Conservation (phyloP, 2,329 filamentous ascomycete species). For the Colletotrichum liaoningense region DNA sequence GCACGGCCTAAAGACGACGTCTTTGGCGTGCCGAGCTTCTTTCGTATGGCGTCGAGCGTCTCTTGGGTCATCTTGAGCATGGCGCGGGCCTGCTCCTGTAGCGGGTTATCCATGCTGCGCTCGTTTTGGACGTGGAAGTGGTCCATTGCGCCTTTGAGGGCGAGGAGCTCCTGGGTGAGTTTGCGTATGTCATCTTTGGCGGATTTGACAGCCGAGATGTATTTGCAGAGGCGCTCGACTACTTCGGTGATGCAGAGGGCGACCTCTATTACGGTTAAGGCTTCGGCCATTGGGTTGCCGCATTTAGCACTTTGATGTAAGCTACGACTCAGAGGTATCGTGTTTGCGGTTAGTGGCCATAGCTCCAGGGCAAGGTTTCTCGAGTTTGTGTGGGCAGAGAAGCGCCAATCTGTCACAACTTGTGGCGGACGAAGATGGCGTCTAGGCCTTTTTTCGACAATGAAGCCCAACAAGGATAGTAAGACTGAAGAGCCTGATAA, state of each 20-base stretch:
- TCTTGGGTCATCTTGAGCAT: conserved; percentile 40
- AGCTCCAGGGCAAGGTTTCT: neutral
- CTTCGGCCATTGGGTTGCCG: conserved; percentile 37
- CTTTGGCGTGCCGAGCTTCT: conserved; percentile 34
- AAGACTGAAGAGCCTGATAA: neutral
- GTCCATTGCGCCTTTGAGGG: conserved; percentile 40
- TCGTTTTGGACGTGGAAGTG: conserved; percentile 33
- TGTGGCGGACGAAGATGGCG: neutral
- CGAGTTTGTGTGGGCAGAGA: neutral
- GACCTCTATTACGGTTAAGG: conserved; percentile 36
- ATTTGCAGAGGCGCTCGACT: conserved; percentile 37
- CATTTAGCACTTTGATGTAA: neutral
- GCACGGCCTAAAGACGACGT: conserved; percentile 32
- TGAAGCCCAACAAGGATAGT: no score
- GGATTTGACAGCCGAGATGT: conserved; percentile 34
- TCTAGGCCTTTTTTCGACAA: neutral
- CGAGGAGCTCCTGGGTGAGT: conserved; percentile 41
- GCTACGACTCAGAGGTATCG: neutral
- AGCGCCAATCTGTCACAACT: neutral
- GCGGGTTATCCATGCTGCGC: neutral
- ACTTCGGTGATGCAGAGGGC: conserved; percentile 37
- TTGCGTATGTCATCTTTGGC: conserved; percentile 40
- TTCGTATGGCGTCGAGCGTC: conserved; percentile 36
- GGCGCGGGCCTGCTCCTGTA: conserved; percentile 25
- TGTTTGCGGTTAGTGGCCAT: conserved; percentile 4